A percentile compares a stretch with the other conserved stretches of the same genome.
Conservation (phyloP, 768 basidiomycete genomes). For the Vararia minispora region DNA sequence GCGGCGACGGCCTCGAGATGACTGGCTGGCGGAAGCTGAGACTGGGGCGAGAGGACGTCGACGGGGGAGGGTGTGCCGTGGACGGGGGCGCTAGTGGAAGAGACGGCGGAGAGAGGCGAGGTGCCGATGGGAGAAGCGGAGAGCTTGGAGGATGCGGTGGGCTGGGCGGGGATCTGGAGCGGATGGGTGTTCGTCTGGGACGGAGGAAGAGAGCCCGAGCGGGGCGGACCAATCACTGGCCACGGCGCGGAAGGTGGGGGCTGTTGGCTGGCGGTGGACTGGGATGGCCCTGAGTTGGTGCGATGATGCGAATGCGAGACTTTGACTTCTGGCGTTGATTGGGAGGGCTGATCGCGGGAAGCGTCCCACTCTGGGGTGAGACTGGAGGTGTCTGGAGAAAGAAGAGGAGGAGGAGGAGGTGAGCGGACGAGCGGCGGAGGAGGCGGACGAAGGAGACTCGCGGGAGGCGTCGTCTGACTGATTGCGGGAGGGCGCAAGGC, state of each 20-base stretch:
- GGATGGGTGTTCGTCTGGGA: background rate
- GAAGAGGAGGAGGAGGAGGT: background rate
- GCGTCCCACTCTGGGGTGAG: no score
- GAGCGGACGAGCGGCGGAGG: background rate
- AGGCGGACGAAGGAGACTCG: constrained; percentile 3
- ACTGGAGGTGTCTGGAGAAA: no score
- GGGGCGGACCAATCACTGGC: background rate
- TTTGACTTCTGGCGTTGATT: background rate
- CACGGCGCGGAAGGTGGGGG: no score
- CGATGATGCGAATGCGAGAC: background rate
- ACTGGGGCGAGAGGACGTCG: no score
- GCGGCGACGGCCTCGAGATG: constrained; percentile 7
- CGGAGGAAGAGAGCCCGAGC: constrained; percentile 2
- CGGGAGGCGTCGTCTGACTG: constrained; percentile 20
- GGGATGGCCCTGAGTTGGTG: no score
- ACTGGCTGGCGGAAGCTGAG: constrained; percentile 3
- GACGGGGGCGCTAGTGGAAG: no score
- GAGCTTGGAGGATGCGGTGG: background rate
- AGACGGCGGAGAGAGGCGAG: no score
- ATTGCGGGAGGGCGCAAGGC: constrained; percentile 10
- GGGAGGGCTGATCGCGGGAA: background rate
- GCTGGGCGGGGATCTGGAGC: constrained; percentile 1
- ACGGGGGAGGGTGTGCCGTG: no score
- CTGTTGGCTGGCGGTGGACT: no score
- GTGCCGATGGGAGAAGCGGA: background rate